These are phyloP conservation scores for Azolla pinnata DNA, from an alignment of 75 land plant species.

Conservation along the genomic window DNA sequence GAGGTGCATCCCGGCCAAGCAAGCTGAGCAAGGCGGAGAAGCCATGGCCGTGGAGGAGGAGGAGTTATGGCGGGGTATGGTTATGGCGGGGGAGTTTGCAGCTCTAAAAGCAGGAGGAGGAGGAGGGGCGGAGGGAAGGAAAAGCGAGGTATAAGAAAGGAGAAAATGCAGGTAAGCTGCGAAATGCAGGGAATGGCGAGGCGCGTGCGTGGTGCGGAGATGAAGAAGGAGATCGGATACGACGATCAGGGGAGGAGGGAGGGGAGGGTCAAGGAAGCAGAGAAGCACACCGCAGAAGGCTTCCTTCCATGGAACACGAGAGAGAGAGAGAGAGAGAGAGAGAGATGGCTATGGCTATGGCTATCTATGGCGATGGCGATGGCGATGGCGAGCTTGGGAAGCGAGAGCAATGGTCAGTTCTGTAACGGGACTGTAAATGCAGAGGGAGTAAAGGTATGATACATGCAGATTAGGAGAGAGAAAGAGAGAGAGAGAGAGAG, in stretches of 20 bases:
- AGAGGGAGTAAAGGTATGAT: background rate
- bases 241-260: background rate
- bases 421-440: background rate
- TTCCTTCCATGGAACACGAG: background rate
- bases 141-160: background rate
- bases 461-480: background rate
- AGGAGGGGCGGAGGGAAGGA: background rate
- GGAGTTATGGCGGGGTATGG: background rate
- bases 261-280: background rate
- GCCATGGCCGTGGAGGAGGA: background rate
- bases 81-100: background rate
- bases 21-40: background rate
- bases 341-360: background rate
- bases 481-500: slow-evolving; percentile 1
- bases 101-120: background rate
- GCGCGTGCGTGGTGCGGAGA: background rate
- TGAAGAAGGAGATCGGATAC: background rate
- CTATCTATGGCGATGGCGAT: background rate
- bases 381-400: background rate
- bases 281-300: background rate
- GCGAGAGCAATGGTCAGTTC: background rate
- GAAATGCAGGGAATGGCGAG: background rate
- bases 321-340: background rate
- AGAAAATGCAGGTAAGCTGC: background rate
- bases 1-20: background rate